phyloP scores from a whole-genome alignment of 371 early-diverging fungal species.

The Mortierella sp. region DNA sequence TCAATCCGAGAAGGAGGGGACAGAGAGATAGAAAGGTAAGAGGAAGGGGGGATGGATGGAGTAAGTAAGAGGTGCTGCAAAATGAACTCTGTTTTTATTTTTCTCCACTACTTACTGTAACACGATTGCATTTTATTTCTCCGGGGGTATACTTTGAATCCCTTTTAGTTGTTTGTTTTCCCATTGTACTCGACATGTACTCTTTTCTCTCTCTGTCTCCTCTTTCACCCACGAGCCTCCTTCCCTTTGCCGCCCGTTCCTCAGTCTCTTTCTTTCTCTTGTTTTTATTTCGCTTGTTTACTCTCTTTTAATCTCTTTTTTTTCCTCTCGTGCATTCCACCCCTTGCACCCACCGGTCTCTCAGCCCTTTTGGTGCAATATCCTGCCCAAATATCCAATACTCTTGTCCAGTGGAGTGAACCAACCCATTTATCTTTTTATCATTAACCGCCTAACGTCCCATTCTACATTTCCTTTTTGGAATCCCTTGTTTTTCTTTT shows the following conservation, averaged over 20 bases:
- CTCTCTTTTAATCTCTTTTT: neutral
- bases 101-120: too few relatives aligned
- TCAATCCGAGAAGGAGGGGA: too few relatives aligned
- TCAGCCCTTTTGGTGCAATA: neutral
- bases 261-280: too few relatives aligned
- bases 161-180: too few relatives aligned
- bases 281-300: neutral
- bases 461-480: neutral
- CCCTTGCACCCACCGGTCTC: conserved; percentile 1
- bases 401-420: neutral
- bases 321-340: neutral
- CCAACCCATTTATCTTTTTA: neutral
- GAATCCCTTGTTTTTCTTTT: neutral
- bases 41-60: too few relatives aligned
- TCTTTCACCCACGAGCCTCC: neutral
- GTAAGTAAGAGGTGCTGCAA: too few relatives aligned
- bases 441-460: neutral
- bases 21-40: too few relatives aligned
- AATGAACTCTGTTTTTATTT: too few relatives aligned
- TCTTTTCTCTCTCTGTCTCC: neutral
- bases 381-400: neutral
- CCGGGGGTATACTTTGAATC: too few relatives aligned
- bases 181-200: neutral
- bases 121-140: too few relatives aligned
- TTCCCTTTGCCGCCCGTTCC: neutral